Conservation (phyloP, 108 stramenopile genomes). For the Discostella stelligeroides region DNA sequence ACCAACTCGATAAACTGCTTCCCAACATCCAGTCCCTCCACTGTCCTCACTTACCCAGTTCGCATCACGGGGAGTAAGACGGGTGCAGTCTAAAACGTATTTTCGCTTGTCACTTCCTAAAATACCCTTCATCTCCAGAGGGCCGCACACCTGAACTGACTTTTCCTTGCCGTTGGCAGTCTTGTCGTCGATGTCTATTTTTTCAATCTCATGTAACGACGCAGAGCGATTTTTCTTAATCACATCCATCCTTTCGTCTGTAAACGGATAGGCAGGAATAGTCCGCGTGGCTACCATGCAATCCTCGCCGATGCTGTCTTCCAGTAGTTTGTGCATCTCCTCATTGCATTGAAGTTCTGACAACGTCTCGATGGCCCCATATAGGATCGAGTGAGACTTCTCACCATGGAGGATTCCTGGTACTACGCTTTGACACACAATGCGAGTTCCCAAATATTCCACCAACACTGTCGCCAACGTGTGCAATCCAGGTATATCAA, state of each 20-base stretch:
- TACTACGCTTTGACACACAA: conserved; percentile 89
- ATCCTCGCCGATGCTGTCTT: conserved; percentile 63
- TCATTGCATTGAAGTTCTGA: conserved; percentile 67
- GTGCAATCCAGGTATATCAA: conserved; percentile 74
- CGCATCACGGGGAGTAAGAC: conserved; percentile 94
- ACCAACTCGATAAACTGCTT: conserved; percentile 12
- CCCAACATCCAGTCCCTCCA: conserved; percentile 84
- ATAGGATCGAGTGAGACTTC: conserved; percentile 80
- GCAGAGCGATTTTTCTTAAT: conserved; percentile 52
- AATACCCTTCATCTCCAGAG: conserved; percentile 93
- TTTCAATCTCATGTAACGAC: conserved; percentile 6
- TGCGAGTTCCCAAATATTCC: conserved; percentile 85
- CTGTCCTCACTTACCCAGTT: conserved; percentile 84
- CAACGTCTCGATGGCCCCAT: conserved; percentile 90
- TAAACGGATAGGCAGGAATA: conserved; percentile 56
- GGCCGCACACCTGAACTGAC: conserved; percentile 70
- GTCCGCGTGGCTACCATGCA: conserved; percentile 72
- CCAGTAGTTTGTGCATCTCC: conserved; percentile 81
- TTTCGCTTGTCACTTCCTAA: conserved; percentile 87
- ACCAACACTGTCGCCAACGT: conserved; percentile 92
- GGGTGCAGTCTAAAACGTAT: conserved; percentile 91
- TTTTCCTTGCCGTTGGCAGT: conserved; percentile 33
- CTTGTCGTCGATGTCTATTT: conserved; percentile 19
- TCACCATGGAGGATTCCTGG: conserved; percentile 91
- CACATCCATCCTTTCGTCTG: conserved; percentile 58